Percentiles rank a stretch among this genome's conserved stretches.
phyloP scores from a whole-genome alignment of 371 early-diverging fungal genomes.

The Mortierella sp. region DNA sequence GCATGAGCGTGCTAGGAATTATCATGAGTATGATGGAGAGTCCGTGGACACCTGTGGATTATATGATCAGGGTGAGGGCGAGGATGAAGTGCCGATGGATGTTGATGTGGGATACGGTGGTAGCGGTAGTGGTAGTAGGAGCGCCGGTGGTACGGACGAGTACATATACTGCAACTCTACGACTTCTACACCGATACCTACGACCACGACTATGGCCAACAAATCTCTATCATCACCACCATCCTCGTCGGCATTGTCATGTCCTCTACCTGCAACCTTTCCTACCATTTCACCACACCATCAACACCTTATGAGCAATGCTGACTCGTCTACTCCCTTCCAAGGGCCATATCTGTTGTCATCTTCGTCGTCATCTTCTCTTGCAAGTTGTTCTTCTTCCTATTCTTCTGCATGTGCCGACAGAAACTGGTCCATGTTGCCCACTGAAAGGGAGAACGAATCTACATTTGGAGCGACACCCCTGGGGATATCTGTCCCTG shows the following conservation, averaged over 20 bases:
- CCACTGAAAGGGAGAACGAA: neutral
- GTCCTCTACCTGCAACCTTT: neutral
- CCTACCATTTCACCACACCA: neutral
- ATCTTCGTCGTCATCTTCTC: neutral
- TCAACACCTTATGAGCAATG: neutral
- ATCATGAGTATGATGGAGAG: neutral
- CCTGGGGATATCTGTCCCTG: neutral
- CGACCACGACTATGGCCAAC: neutral
- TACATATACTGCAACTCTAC: neutral
- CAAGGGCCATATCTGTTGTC: neutral
- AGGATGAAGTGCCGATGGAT: neutral
- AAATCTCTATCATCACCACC: neutral
- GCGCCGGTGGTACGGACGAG: neutral
- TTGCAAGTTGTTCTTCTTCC: neutral
- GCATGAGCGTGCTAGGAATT: neutral
- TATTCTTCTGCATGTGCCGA: neutral
- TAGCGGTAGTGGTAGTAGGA: neutral
- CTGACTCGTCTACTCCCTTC: neutral
- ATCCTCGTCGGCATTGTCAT: neutral
- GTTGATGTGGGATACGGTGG: neutral
- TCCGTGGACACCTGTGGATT: neutral
- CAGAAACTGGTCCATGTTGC: neutral
- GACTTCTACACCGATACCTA: neutral
- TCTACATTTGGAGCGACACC: neutral
- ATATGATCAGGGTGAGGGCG: neutral